Conservation (phyloP, 192 early-diverging fungal genomes). For the Pilaira anomala region DNA sequence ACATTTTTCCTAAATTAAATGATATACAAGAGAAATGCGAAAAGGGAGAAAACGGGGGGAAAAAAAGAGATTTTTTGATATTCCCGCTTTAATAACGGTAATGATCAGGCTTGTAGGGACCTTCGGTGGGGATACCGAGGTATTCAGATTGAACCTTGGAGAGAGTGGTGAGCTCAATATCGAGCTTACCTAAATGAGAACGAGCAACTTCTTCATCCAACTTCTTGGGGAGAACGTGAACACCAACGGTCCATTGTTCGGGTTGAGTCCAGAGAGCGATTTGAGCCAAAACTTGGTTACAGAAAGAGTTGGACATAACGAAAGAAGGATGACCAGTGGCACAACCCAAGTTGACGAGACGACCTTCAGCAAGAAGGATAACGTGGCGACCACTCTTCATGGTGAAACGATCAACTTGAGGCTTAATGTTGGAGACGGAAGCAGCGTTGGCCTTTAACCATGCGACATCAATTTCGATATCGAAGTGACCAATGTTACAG, state of each 20-base stretch:
- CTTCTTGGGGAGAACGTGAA: constrained; percentile 98
- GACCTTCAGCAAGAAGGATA: constrained; percentile 97
- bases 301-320: constrained; percentile 99
- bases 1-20: too few species aligned
- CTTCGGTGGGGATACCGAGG: constrained; percentile 76
- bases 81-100: constrained; percentile 82
- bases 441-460: constrained; percentile 96
- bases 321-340: constrained; percentile 98
- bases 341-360: constrained; percentile 99
- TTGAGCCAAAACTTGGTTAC: constrained; percentile 98
- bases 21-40: too few species aligned
- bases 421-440: constrained; percentile 92
- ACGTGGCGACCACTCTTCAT: constrained; percentile 89
- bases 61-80: too few species aligned
- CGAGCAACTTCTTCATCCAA: constrained; percentile 98
- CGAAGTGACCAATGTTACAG: constrained; percentile 99
- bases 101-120: constrained; percentile 96
- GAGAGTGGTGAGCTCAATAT: constrained; percentile 91
- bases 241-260: constrained; percentile 85
- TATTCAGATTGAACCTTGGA: constrained; percentile 63
- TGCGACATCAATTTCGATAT: constrained; percentile 97
- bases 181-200: constrained; percentile 92
- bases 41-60: too few species aligned
- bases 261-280: constrained; percentile 97
- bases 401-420: constrained; percentile 96